Evolutionary conservation across 768 basidiomycete genomes (phyloP).

Genomic region (Arthromyces matolae): DNA sequence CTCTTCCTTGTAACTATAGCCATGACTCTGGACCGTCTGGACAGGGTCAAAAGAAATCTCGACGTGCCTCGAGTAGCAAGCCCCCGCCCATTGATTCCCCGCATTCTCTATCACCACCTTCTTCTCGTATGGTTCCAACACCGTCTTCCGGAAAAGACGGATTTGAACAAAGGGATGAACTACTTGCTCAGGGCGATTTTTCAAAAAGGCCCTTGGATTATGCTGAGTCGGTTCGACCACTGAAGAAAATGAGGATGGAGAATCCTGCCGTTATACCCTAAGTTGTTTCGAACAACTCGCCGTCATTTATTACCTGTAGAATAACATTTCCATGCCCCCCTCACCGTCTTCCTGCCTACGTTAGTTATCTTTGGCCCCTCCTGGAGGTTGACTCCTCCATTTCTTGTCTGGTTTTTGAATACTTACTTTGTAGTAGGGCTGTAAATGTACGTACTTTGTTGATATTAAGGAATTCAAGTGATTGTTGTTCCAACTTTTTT

Average conservation of each 20-base stretch:
- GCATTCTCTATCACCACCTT: slow-evolving; percentile 52
- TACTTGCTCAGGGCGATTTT: slow-evolving; percentile 42
- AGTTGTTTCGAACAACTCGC: slow-evolving; percentile 24
- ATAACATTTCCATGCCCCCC: slow-evolving; percentile 29
- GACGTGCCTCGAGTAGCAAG: slow-evolving; percentile 55
- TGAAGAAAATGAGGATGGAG: slow-evolving; percentile 75
- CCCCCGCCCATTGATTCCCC: slow-evolving; percentile 35
- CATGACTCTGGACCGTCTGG: slow-evolving; percentile 49
- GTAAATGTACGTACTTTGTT: slow-evolving; percentile 31
- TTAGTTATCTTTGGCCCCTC: slow-evolving; percentile 19
- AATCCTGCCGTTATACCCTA: slow-evolving; percentile 54
- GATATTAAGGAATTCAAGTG: slow-evolving; percentile 9
- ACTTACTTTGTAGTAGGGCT: slow-evolving; percentile 20
- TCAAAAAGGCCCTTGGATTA: slow-evolving; percentile 60
- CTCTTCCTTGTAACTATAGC: slow-evolving; percentile 76
- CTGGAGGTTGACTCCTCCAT: slow-evolving; percentile 15
- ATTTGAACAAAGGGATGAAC: slow-evolving; percentile 38
- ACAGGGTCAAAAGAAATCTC: slow-evolving; percentile 41
- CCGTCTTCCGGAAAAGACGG: slow-evolving; percentile 38
- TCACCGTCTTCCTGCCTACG: slow-evolving; percentile 23
- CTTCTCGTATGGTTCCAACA: slow-evolving; percentile 52
- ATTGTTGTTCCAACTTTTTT: slow-evolving; percentile 12
- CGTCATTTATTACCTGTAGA: slow-evolving; percentile 30
- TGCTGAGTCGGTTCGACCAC: slow-evolving; percentile 45
- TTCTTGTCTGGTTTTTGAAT: slow-evolving; percentile 16